Evolutionary conservation across 495 filamentous ascomycete species (phyloP).

Genomic region (Sphaerosporella brunnea): DNA sequence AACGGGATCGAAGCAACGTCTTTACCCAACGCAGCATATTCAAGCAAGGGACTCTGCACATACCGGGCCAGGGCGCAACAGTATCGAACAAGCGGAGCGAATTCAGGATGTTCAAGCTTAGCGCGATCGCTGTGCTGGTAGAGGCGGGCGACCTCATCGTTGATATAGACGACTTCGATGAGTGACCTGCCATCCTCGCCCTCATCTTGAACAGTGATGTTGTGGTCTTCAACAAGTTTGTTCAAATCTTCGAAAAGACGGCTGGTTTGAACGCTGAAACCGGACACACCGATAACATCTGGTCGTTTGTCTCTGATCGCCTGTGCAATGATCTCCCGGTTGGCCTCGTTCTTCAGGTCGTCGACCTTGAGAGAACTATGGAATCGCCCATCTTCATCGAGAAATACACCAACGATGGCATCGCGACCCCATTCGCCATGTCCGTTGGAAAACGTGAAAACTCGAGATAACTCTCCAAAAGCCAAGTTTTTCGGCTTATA

Average conservation of each 20-base stretch:
- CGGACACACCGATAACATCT: constrained; percentile 76
- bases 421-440: constrained; percentile 55
- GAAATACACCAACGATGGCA: constrained; percentile 74
- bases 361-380: constrained; percentile 71
- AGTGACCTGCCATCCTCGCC: constrained; percentile 42
- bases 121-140: constrained; percentile 81
- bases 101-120: constrained; percentile 58
- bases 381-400: constrained; percentile 81
- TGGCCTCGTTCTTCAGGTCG: constrained; percentile 58
- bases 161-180: constrained; percentile 76
- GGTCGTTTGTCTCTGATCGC: constrained; percentile 58
- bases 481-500: constrained; percentile 91
- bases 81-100: constrained; percentile 62
- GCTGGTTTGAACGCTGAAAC: constrained; percentile 77
- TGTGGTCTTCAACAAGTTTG: constrained; percentile 52
- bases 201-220: constrained; percentile 43
- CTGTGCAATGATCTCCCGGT: constrained; percentile 47
- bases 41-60: constrained; percentile 82
- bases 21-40: constrained; percentile 79
- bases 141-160: constrained; percentile 85
- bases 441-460: constrained; percentile 71
- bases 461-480: constrained; percentile 70
- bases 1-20: constrained; percentile 75
- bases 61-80: constrained; percentile 78
- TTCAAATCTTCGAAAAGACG: constrained; percentile 63